These are phyloP conservation scores for Wickerhamiella bombiphila DNA, from an alignment of 805 yeast species.

Conservation along the genomic window DNA sequence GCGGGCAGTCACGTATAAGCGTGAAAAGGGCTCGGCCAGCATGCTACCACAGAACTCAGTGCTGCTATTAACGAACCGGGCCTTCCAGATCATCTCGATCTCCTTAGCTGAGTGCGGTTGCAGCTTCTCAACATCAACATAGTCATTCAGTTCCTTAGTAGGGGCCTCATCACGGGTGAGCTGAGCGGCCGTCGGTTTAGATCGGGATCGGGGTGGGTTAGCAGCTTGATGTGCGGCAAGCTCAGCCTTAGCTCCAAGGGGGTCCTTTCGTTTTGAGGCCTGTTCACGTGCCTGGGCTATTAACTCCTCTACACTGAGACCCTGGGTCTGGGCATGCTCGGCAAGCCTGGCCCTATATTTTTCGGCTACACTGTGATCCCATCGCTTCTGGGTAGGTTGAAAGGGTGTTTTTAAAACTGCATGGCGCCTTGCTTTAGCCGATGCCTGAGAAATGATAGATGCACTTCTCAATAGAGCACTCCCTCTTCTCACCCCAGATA, in stretches of 20 bases:
- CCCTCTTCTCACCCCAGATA: too few species aligned
- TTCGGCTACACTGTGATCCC: slow-evolving; percentile 19
- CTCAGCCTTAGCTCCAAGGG: background rate
- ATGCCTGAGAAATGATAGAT: too few species aligned
- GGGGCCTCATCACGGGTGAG: background rate
- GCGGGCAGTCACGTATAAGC: slow-evolving; percentile 50
- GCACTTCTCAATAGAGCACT: too few species aligned
- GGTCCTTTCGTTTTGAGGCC: slow-evolving; percentile 2
- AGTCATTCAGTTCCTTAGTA: slow-evolving; percentile 57
- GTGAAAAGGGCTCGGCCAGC: slow-evolving; percentile 42
- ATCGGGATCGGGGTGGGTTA: background rate
- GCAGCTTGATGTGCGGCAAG: background rate
- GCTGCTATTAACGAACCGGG: slow-evolving; percentile 54
- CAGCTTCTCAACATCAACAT: slow-evolving; percentile 54
- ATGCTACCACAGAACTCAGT: slow-evolving; percentile 52
- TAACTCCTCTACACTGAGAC: slow-evolving; percentile 13
- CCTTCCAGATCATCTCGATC: slow-evolving; percentile 75
- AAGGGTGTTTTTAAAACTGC: too few species aligned
- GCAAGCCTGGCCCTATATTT: slow-evolving; percentile 31
- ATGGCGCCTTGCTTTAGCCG: too few species aligned
- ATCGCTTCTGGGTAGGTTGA: too few species aligned
- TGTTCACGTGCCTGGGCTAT: slow-evolving; percentile 8
- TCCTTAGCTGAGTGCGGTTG: slow-evolving; percentile 41
- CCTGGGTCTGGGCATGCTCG: slow-evolving; percentile 18
- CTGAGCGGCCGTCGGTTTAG: background rate